These are phyloP conservation scores for Hypoxylon sp. DNA, from an alignment of 2,329 filamentous ascomycete species.

Conservation along the genomic window DNA sequence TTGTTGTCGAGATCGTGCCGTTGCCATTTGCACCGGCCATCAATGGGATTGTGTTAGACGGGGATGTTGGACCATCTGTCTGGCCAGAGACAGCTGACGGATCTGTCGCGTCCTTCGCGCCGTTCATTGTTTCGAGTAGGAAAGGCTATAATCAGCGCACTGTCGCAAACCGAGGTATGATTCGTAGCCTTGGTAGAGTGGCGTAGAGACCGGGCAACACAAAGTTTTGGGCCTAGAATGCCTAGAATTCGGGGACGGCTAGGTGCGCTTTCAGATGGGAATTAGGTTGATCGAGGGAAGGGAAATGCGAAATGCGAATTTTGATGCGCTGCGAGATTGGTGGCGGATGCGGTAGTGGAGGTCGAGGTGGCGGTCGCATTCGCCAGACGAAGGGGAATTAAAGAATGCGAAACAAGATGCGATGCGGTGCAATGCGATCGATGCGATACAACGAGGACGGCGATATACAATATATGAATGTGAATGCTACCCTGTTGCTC, in stretches of 20 bases:
- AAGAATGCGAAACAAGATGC: constrained; percentile 31
- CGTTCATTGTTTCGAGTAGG: constrained; percentile 47
- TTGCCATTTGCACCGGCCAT: constrained; percentile 56
- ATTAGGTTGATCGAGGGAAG: constrained; percentile 10
- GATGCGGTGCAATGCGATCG: constrained; percentile 17
- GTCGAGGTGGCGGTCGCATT: constrained; percentile 30
- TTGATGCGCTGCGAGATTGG: constrained; percentile 21
- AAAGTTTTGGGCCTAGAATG: constrained; percentile 18
- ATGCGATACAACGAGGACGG: constrained; percentile 23
- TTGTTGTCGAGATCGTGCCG: constrained; percentile 43
- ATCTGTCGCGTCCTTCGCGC: constrained; percentile 47
- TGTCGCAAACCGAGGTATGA: constrained; percentile 29
- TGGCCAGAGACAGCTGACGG: constrained; percentile 26
- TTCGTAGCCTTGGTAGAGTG: constrained; percentile 21
- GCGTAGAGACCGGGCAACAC: constrained; percentile 16
- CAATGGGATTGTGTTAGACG: constrained; percentile 47
- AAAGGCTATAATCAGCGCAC: constrained; percentile 23
- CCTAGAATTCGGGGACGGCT: constrained; percentile 18
- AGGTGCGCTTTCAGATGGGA: constrained; percentile 23
- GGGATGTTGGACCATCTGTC: constrained; percentile 24
- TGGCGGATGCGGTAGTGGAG: constrained; percentile 14
- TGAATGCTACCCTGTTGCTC: constrained; percentile 9
- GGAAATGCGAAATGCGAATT: constrained; percentile 7
- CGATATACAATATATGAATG: constrained; percentile 23
- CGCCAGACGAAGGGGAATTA: constrained; percentile 11